Percentiles rank a stretch among this genome's conserved stretches.
Evolutionary conservation across 2,329 filamentous ascomycete genomes (phyloP).

Genomic region (Grosmannia serpens): DNA sequence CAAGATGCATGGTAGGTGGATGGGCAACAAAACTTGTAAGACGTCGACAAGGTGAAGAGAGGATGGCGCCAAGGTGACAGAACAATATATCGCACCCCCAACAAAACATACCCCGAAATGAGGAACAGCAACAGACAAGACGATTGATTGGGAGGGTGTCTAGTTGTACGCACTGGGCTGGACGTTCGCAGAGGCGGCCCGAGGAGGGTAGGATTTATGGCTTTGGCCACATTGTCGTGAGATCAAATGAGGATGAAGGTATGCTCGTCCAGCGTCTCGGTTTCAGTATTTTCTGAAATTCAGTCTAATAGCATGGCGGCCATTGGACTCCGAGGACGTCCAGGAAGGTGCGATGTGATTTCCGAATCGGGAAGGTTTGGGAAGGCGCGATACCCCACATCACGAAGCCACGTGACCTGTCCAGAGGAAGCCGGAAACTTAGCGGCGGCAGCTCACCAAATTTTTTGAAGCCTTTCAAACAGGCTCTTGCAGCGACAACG

Average conservation of each 20-base stretch:
- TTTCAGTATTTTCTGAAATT: background rate
- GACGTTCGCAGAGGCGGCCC: background rate
- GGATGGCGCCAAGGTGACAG: background rate
- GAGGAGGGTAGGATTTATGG: background rate
- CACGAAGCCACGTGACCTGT: slow-evolving; percentile 5
- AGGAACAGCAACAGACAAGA: background rate
- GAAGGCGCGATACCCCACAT: background rate
- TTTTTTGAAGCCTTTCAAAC: slow-evolving; percentile 7
- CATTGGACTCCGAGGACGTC: background rate
- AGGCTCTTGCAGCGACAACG: background rate
- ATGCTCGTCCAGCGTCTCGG: background rate
- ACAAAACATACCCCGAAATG: background rate
- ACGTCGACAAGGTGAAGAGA: background rate
- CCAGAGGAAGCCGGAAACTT: background rate
- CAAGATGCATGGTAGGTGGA: background rate
- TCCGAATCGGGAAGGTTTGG: slow-evolving; percentile 9
- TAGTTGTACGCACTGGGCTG: background rate
- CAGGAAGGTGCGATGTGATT: slow-evolving; percentile 6
- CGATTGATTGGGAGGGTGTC: background rate
- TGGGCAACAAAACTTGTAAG: too few species aligned
- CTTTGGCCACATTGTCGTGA: background rate
- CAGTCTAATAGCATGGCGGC: background rate
- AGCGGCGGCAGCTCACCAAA: slow-evolving; percentile 3
- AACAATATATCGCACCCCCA: background rate
- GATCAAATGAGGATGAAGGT: background rate